Base-by-base conservation (phyloP, 139 green algal species). In the Eudorina sp. region DNA sequence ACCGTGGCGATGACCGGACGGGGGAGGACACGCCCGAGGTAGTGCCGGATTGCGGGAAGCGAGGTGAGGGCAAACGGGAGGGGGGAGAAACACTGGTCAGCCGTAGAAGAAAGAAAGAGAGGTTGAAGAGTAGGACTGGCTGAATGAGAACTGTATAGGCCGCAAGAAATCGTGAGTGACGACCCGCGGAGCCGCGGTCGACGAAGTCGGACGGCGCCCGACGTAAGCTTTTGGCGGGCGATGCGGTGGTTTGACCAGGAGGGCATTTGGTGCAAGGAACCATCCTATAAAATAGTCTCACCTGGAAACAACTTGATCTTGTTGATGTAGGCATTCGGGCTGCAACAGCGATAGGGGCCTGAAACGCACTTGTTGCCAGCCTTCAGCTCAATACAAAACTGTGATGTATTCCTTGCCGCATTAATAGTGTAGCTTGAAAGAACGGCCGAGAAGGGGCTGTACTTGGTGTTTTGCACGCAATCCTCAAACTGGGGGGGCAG, bases 231-330 rank as follows among this genome's bases (percentile, higher is more conserved):
- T 55, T 55, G 48, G 48, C 9, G 48, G 48, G 48, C 9, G 48
- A 13, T 55, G 48, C 48, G 48, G 48, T 9, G 9, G 48, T 55
- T 55, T 9, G 48, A 55, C 48, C 48, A 55, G 48, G 48, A 55
- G 9, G 48, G 48, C 13, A 55, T 55, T 55, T 55, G 48, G 48
- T 55, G 13, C 9, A 9, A 68, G 55, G 19, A 68, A 68, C n/a
- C 55, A 18, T 8, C 55, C 11, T n/a, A 68, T 68, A n/a, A 68
- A 68, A 18, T n/a, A 68, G 18, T 62, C 78, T 53, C 29, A 85
- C 78, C 78, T 74, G 81, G 64, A 69, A 87, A 78, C n/a, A 87
- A 38, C 81, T 87, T 87, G 31, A 87, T 3, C 81, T 87, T 78
- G 45, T 78, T 78, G 34, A 87, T 78, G 45, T 53, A 43, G 31